Evolutionary conservation across 345 rosid species (phyloP).

Genomic region (Gossypioides kirkii): DNA sequence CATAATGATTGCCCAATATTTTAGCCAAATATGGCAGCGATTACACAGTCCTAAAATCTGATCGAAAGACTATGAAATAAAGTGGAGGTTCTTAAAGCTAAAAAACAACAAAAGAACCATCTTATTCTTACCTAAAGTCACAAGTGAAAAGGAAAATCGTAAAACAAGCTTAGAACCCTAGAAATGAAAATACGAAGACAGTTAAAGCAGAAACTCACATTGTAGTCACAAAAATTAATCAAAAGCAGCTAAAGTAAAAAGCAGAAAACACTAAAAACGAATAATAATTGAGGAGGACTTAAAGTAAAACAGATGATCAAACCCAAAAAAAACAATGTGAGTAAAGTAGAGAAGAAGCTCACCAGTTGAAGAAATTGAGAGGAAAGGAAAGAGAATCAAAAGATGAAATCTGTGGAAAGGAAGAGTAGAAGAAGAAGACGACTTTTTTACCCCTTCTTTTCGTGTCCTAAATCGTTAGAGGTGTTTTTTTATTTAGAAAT

Average conservation of each 20-base stretch:
- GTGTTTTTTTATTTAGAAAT: background rate
- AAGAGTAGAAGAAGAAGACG: slow-evolving; percentile 5
- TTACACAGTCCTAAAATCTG: slow-evolving; percentile 16
- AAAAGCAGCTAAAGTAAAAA: slow-evolving; percentile 6
- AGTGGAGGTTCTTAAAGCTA: background rate
- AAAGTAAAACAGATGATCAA: background rate
- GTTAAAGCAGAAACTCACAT: slow-evolving; percentile 18
- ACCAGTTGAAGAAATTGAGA: slow-evolving; percentile 12
- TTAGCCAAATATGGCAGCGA: slow-evolving; percentile 22
- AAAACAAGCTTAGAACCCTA: background rate
- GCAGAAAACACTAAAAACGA: slow-evolving; percentile 8
- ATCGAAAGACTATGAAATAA: background rate
- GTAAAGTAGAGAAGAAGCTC: slow-evolving; percentile 15
- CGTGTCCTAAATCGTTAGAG: background rate
- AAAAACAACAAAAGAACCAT: background rate
- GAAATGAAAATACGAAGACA: background rate
- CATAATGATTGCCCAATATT: background rate
- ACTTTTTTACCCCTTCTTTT: slow-evolving; percentile 21
- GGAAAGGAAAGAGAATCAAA: background rate
- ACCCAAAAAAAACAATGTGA: background rate
- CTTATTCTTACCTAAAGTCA: background rate
- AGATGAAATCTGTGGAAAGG: slow-evolving; percentile 25
- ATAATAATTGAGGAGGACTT: background rate
- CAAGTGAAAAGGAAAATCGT: no score
- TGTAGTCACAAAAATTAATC: background rate